Conservation (phyloP, 1,139 yeast genomes). For the Diutina mesorugosa region DNA sequence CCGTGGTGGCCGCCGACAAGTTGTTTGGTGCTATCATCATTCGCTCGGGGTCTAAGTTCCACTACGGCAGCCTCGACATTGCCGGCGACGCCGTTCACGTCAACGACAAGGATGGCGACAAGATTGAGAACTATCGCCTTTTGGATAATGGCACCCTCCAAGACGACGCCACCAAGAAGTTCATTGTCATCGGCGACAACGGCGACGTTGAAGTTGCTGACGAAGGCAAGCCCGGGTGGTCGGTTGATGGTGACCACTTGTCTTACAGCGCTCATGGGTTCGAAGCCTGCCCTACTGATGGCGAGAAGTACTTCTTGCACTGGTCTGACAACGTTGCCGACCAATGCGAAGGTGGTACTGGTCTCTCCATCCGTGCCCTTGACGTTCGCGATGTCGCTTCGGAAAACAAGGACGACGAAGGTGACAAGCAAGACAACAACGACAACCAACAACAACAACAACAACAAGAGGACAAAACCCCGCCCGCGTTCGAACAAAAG, state of each 20-base stretch:
- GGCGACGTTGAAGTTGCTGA: neutral
- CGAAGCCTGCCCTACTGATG: neutral
- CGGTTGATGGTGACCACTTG: neutral
- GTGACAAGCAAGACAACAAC: neutral
- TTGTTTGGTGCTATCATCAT: slow-evolving; percentile 11
- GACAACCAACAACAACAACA: too few species aligned
- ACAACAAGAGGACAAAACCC: neutral
- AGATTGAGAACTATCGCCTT: neutral
- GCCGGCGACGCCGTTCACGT: neutral
- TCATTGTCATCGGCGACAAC: neutral
- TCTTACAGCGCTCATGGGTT: neutral
- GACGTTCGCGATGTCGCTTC: neutral
- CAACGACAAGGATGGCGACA: neutral
- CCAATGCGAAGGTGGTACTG: neutral
- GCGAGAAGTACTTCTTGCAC: neutral
- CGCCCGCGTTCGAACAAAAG: neutral
- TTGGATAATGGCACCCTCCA: neutral
- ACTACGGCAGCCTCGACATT: neutral
- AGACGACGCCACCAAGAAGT: neutral
- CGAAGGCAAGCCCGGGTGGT: neutral
- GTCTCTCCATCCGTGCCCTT: neutral
- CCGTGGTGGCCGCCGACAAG: slow-evolving; percentile 13
- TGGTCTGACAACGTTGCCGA: neutral
- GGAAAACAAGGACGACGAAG: neutral
- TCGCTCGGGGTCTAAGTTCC: slow-evolving; percentile 12